These are phyloP conservation scores for Cyclocybe cylindracea DNA, from an alignment of 768 basidiomycete species.

Conservation along the genomic window DNA sequence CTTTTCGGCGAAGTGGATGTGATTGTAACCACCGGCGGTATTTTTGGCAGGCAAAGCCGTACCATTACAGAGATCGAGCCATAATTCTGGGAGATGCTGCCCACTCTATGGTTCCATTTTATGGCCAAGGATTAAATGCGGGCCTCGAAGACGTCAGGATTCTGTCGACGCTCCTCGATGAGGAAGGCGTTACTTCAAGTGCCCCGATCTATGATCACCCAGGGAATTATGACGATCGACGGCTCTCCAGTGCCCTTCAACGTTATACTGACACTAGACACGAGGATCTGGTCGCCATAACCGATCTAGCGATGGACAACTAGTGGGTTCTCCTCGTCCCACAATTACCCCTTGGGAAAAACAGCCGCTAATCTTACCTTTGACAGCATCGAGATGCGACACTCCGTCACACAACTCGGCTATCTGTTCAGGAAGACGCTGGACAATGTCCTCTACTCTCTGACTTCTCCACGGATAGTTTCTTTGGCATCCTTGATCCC, in stretches of 20 bases:
- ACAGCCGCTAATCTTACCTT: conserved; percentile 21
- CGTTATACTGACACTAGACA: conserved; percentile 83
- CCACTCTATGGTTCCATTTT: conserved; percentile 99
- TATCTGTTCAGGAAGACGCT: conserved; percentile 81
- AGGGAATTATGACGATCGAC: conserved; percentile 46
- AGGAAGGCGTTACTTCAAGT: conserved; percentile 63
- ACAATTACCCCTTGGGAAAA: conserved; percentile 8
- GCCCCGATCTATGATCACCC: conserved; percentile 32
- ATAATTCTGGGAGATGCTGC: conserved; percentile 93
- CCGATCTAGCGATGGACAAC: conserved; percentile 92
- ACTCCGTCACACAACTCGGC: conserved; percentile 79
- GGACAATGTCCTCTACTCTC: conserved; percentile 71
- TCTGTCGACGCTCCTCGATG: conserved; percentile 71
- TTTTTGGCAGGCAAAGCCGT: conserved; percentile 69
- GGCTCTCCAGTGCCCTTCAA: conserved; percentile 64
- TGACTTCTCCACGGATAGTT: conserved; percentile 53
- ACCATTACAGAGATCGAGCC: conserved; percentile 87
- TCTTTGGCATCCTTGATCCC: conserved; percentile 48
- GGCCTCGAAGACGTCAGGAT: conserved; percentile 97
- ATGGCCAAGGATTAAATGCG: conserved; percentile 96
- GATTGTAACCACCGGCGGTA: conserved; percentile 22
- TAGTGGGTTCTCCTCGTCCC: conserved; percentile 65
- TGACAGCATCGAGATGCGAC: conserved; percentile 89
- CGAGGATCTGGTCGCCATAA: conserved; percentile 88
- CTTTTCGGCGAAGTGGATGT: conserved; percentile 15